These are phyloP conservation scores for Cordyceps fumosorosea DNA, from an alignment of 2,329 filamentous ascomycete genomes.

Conservation along the genomic window DNA sequence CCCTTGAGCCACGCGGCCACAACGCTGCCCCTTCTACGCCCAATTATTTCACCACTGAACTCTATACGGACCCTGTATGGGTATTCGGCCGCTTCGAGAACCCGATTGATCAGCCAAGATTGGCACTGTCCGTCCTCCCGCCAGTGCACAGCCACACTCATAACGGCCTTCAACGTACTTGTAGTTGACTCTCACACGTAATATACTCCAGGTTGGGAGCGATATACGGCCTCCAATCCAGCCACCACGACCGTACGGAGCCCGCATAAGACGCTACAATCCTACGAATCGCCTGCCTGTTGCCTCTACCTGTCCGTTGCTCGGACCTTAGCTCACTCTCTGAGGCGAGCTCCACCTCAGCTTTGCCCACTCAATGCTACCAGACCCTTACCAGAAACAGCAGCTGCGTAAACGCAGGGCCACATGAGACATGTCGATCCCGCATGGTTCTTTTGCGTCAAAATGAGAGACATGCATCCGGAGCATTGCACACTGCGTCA, in stretches of 20 bases:
- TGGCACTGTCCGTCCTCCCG: background rate
- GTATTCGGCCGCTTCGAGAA: background rate
- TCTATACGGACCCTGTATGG: background rate
- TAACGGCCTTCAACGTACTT: background rate
- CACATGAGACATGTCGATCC: conserved; percentile 2
- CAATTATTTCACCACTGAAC: background rate
- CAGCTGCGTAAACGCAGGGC: background rate
- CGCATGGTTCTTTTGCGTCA: conserved; percentile 1
- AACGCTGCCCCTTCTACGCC: background rate
- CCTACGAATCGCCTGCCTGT: background rate
- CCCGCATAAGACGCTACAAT: background rate
- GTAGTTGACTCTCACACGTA: background rate
- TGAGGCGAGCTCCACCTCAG: conserved; percentile 4
- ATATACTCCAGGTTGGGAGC: background rate
- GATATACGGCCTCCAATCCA: background rate
- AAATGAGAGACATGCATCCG: background rate
- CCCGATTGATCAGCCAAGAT: background rate
- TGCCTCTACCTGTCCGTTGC: background rate
- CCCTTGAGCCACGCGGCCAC: conserved; percentile 2
- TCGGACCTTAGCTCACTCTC: background rate
- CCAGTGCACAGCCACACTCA: conserved; percentile 4
- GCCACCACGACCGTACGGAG: background rate
- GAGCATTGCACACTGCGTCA: background rate
- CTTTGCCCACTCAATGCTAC: background rate
- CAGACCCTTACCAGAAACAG: conserved; percentile 2